Base-by-base conservation (phyloP, 345 rosid genomes). In the Sonneratia alba region DNA sequence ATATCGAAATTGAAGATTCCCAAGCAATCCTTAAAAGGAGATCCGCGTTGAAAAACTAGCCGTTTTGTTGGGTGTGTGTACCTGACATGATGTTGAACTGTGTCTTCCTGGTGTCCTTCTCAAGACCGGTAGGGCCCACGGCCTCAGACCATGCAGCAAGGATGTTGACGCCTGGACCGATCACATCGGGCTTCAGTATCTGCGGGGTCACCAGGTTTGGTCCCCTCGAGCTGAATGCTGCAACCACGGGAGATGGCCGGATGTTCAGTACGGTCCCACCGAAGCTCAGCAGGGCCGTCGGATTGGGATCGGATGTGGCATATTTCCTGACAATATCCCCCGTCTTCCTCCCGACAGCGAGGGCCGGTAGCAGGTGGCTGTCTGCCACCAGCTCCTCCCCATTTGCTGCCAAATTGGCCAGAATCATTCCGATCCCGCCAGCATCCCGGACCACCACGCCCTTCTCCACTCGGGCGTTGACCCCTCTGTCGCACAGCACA, bases 111-210 rank as follows among this genome's bases (percentile, higher is more conserved):
- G 81, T 66, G 79, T 93, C 97, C 45, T 74, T 83, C 65, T 82
- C 92, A 56, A 89, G 81, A 34, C 87, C 88, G 1, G 93, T 91
- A 63, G 96, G 93, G 15, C 96, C 96, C 14, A 79, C 42, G 7
- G 91, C 90, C 38, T 80, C 93, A 3, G 96, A 76, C 97, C 96
- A 91, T 0, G 82, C 90, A n/a, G 98, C 97, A 67, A 91, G 72
- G 37, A 94, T 94, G 78, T 89, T 94, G 45, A 94, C 97, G 0
- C 98, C 97, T 0, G 97, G 98, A 15, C 94, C 98, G 78, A 94
- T 87, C 62, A 94, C 81, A 79, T 94, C 98, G 38, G 98, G 98
- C 71, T 94, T 94, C 88, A 91, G 74, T 67, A 91, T 89, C 75
- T 87, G 86, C 14, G 91, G 89, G 1, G 90, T 91, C 38, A 87